Evolutionary conservation across 192 early-diverging fungal species (phyloP).

Genomic region (Umbelopsis vinacea): DNA sequence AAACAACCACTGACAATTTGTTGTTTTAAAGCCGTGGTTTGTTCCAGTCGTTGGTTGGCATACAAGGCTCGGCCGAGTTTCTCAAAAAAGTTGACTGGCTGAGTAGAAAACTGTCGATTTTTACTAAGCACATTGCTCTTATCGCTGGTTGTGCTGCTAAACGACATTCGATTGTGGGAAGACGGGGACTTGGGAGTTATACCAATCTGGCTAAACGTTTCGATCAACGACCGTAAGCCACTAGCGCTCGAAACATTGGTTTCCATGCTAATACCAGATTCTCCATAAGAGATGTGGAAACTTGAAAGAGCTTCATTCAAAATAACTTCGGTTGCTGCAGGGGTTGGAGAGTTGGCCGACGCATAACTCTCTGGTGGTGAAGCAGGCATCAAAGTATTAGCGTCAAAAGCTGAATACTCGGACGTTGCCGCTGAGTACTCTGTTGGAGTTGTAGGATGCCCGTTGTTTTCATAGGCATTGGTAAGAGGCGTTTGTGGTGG

Average conservation of each 20-base stretch:
- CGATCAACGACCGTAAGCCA: slow-evolving; percentile 38
- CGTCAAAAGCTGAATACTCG: not conserved
- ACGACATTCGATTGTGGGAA: slow-evolving; percentile 12
- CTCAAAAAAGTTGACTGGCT: slow-evolving; percentile 34
- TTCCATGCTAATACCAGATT: slow-evolving; percentile 37
- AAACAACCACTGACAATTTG: slow-evolving; percentile 38
- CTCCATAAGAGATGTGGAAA: slow-evolving; percentile 37
- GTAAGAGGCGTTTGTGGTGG: slow-evolving; percentile 16
- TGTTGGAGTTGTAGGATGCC: slow-evolving; percentile 2
- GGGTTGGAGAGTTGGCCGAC: slow-evolving; percentile 4
- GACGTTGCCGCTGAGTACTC: not conserved
- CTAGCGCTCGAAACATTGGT: slow-evolving; percentile 34
- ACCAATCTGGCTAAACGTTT: slow-evolving; percentile 34
- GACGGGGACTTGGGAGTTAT: not conserved
- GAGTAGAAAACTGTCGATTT: slow-evolving; percentile 29
- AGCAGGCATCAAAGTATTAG: slow-evolving; percentile 13
- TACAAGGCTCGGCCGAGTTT: slow-evolving; percentile 18
- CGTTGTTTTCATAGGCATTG: not conserved
- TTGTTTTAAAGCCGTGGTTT: slow-evolving; percentile 18
- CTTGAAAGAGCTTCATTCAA: slow-evolving; percentile 23
- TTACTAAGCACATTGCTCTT: slow-evolving; percentile 26
- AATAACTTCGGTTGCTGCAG: slow-evolving; percentile 2
- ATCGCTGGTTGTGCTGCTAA: slow-evolving; percentile 14
- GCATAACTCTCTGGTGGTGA: slow-evolving; percentile 17
- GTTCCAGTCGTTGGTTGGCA: slow-evolving; percentile 6